Evolutionary conservation across 1,284 basidiomycete species (phyloP).

Genomic region (Vanrija sp.): DNA sequence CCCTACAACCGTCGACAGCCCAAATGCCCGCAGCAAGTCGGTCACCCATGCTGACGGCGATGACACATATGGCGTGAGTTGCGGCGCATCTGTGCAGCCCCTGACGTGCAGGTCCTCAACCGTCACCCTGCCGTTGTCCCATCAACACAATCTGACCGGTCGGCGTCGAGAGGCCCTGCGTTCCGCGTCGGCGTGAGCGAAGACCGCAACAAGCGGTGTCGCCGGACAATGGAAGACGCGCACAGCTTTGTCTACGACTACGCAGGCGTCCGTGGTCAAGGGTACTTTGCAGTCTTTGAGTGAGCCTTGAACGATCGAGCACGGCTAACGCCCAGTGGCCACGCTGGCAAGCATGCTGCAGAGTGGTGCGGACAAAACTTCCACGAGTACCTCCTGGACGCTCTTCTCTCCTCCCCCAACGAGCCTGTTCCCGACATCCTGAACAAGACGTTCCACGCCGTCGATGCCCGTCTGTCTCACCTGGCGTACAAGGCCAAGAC

Average conservation of each 20-base stretch:
- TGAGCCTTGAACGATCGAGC: conserved; percentile 20
- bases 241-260: conserved; percentile 96
- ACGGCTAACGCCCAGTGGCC: conserved; percentile 55
- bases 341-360: conserved; percentile 96
- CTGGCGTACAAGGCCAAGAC: conserved; percentile 84
- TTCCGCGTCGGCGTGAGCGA: conserved; percentile 82
- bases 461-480: conserved; percentile 74
- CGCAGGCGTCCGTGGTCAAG: conserved; percentile 83
- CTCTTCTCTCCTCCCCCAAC: conserved; percentile 41
- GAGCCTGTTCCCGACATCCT: conserved; percentile 77
- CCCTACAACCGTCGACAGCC: conserved; percentile 34
- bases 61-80: conserved; percentile 69
- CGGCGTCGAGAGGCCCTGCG: conserved; percentile 45
- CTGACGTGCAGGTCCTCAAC: conserved; percentile 46
- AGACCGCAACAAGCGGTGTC: conserved; percentile 73
- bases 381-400: conserved; percentile 61
- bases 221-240: conserved; percentile 95
- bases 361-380: conserved; percentile 98
- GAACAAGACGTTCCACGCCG: conserved; percentile 88
- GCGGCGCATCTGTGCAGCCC: neutral
- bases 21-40: conserved; percentile 69
- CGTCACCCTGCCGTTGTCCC: conserved; percentile 42
- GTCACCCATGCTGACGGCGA: conserved; percentile 66
- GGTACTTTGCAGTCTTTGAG: conserved; percentile 97
- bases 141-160: no score